A percentile compares a stretch with the other conserved stretches of the same genome.
Evolutionary conservation across 208 protist species (phyloP).

Genomic region (Crithidia bombi): DNA sequence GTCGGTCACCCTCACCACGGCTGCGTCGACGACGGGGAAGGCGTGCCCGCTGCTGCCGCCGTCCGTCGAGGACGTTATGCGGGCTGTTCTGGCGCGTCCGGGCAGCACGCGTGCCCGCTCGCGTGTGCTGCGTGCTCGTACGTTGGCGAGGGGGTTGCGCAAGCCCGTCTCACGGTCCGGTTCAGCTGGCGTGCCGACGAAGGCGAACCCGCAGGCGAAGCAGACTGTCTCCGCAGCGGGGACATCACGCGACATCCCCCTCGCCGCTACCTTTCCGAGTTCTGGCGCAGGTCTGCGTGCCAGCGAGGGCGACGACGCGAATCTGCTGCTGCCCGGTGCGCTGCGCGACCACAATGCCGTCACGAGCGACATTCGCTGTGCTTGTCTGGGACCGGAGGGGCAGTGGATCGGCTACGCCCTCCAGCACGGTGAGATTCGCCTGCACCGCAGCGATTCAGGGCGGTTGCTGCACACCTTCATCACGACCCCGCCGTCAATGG

Average conservation of each 20-base stretch:
- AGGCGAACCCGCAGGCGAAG: neutral
- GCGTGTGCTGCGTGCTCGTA: neutral
- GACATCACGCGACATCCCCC: neutral
- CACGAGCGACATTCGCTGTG: conserved; percentile 58
- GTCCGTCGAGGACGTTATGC: conserved; percentile 33
- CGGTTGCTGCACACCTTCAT: conserved; percentile 76
- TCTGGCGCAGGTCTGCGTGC: neutral
- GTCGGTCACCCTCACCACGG: conserved; percentile 2
- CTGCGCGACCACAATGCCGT: conserved; percentile 30
- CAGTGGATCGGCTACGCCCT: conserved; percentile 78
- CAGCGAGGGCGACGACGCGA: conserved; percentile 1
- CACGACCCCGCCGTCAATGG: conserved; percentile 59
- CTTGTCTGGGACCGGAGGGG: conserved; percentile 52
- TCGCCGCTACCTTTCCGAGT: neutral
- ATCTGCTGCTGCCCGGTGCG: conserved; percentile 12
- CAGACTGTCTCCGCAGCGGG: neutral
- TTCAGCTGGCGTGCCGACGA: neutral
- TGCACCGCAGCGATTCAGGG: conserved; percentile 75
- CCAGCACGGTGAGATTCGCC: conserved; percentile 68
- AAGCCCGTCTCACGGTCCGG: neutral
- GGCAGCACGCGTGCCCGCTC: neutral
- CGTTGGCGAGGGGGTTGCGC: neutral
- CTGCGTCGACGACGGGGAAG: conserved; percentile 18
- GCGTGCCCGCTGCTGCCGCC: conserved; percentile 22
- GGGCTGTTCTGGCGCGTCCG: conserved; percentile 16